These are phyloP conservation scores for Globisporangium paddicum DNA, from an alignment of 352 stramenopile genomes.

Conservation along the genomic window DNA sequence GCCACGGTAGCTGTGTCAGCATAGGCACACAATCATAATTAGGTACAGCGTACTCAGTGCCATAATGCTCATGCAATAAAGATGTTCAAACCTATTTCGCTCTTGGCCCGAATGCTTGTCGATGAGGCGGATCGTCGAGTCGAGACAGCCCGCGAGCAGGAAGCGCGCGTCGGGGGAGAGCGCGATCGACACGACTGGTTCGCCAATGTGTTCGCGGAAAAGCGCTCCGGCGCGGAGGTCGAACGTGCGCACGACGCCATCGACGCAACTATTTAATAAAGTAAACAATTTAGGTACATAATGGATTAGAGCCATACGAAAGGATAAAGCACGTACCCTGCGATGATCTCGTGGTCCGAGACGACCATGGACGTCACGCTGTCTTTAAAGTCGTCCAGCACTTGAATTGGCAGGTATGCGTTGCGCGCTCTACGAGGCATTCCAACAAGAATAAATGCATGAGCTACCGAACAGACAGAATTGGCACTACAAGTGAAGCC, in stretches of 20 bases:
- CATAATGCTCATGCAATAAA: neutral
- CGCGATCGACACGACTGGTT: constrained; percentile 73
- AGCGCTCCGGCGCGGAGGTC: constrained; percentile 72
- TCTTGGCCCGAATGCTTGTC: constrained; percentile 60
- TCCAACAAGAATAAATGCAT: neutral
- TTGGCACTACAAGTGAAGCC: no score
- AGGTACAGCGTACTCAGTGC: neutral
- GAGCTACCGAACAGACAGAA: no score
- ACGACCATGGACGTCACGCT: constrained; percentile 84
- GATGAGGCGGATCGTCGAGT: constrained; percentile 70
- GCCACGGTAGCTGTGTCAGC: constrained; percentile 42
- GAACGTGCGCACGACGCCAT: constrained; percentile 81
- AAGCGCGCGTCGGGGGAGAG: constrained; percentile 71
- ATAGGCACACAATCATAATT: neutral
- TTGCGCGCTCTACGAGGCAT: constrained; percentile 48
- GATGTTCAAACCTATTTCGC: constrained; percentile 47
- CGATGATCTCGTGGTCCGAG: constrained; percentile 75
- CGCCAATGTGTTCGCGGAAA: constrained; percentile 70
- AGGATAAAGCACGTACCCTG: constrained; percentile 49
- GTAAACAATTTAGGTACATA: neutral
- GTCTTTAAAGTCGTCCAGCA: constrained; percentile 85
- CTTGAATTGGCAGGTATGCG: constrained; percentile 73
- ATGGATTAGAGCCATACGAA: no score
- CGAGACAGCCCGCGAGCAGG: constrained; percentile 72
- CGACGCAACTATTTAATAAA: constrained; percentile 42